These are phyloP conservation scores for Phyllostachys edulis DNA, from an alignment of 176 grass and related monocot genomes.

Conservation along the genomic window DNA sequence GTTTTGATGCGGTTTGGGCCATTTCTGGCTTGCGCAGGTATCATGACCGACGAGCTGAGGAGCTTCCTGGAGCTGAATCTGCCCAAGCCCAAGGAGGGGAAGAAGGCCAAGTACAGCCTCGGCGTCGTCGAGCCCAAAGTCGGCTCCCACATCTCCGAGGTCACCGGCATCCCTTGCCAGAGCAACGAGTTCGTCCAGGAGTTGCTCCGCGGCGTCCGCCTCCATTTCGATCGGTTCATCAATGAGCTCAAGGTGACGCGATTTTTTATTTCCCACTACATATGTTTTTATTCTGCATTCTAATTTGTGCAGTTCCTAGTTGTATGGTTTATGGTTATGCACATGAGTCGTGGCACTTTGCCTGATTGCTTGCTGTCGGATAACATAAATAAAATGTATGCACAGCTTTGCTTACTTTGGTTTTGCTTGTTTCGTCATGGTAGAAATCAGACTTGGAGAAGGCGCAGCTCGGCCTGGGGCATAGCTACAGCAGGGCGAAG, in stretches of 20 bases:
- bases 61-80: conserved; percentile 84
- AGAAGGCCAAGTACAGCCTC: conserved; percentile 86
- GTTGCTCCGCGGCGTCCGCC: conserved; percentile 65
- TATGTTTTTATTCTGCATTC: not conserved
- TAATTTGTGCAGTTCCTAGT: not conserved
- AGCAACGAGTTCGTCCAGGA: conserved; percentile 84
- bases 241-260: conserved; percentile 70
- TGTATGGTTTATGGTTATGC: not conserved
- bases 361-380: not conserved
- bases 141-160: conserved; percentile 80
- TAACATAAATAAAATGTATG: not conserved
- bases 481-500: conserved; percentile 80
- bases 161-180: conserved; percentile 73
- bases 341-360: not conserved
- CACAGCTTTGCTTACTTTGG: not conserved
- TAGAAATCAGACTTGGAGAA: conserved; percentile 68
- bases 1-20: not conserved
- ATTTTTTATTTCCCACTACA: not conserved
- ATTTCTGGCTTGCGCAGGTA: conserved; percentile 34
- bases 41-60: conserved; percentile 88
- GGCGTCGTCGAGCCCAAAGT: conserved; percentile 85
- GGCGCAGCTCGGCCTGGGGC: conserved; percentile 65
- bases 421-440: not conserved
- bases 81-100: conserved; percentile 76
- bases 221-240: conserved; percentile 79